These are phyloP conservation scores for Isabelozyma heimii DNA, from an alignment of 805 yeast species.

Conservation along the genomic window DNA sequence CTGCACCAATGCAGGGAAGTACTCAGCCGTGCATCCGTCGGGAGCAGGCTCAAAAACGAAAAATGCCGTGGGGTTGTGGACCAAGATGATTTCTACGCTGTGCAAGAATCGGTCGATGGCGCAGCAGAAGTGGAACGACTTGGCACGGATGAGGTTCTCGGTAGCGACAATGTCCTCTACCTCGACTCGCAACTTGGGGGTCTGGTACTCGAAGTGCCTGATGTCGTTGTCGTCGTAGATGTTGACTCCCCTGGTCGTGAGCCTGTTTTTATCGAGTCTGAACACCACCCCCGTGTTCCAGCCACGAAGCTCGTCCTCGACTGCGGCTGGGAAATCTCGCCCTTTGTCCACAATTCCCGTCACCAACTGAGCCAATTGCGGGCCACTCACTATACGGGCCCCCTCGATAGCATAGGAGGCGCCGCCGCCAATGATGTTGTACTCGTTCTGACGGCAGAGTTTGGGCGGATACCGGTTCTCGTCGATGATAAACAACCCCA, in stretches of 20 bases:
- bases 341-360: conserved; percentile 81
- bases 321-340: conserved; percentile 60
- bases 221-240: conserved; percentile 60
- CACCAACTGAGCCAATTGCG: conserved; percentile 30
- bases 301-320: conserved; percentile 41
- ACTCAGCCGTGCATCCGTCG: conserved; percentile 58
- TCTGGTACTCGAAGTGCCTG: conserved; percentile 54
- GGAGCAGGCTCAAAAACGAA: conserved; percentile 89
- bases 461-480: conserved; percentile 62
- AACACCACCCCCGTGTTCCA: conserved; percentile 66
- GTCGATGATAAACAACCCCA: conserved; percentile 91
- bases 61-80: conserved; percentile 13
- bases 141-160: conserved; percentile 30
- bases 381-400: conserved; percentile 53
- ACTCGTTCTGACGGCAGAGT: conserved; percentile 28
- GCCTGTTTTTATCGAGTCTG: conserved; percentile 49
- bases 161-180: conserved; percentile 50
- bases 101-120: conserved; percentile 59
- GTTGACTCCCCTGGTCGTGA: conserved; percentile 83
- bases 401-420: conserved; percentile 82
- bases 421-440: conserved; percentile 81
- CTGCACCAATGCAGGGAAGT: conserved; percentile 25
- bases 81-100: conserved; percentile 38
- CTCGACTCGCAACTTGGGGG: conserved; percentile 60
- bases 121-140: conserved; percentile 70